Conservation (phyloP, 2,329 filamentous ascomycete genomes). For the Fusarium kyushuense region DNA sequence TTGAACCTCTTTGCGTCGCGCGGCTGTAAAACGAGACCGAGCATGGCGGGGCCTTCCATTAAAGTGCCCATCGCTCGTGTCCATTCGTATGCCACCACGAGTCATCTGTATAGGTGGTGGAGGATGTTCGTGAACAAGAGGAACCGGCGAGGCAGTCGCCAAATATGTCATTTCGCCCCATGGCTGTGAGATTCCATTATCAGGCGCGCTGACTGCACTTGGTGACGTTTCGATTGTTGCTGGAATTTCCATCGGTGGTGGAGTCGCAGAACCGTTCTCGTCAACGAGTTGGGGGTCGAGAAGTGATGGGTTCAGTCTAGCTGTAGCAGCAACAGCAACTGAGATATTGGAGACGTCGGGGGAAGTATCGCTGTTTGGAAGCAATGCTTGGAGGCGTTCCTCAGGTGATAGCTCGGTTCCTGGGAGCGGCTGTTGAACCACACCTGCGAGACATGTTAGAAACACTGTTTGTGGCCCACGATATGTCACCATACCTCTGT, state of each 20-base stretch:
- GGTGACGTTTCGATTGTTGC: slow-evolving; percentile 42
- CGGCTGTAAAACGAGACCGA: slow-evolving; percentile 68
- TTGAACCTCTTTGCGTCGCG: slow-evolving; percentile 73
- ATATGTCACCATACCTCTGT: slow-evolving; percentile 42
- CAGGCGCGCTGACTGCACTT: slow-evolving; percentile 40
- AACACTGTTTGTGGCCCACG: not conserved
- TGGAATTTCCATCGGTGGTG: slow-evolving; percentile 46
- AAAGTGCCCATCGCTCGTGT: slow-evolving; percentile 57
- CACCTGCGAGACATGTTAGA: slow-evolving; percentile 33
- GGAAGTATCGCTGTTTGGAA: slow-evolving; percentile 53
- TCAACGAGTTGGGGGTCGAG: slow-evolving; percentile 64
- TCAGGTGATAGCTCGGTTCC: slow-evolving; percentile 58
- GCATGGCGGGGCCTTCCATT: slow-evolving; percentile 66
- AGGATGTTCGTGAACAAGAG: slow-evolving; percentile 50
- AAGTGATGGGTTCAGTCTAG: slow-evolving; percentile 66
- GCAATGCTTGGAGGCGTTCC: slow-evolving; percentile 63
- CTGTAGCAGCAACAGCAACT: slow-evolving; percentile 68
- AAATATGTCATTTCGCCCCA: slow-evolving; percentile 68
- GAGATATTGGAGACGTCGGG: slow-evolving; percentile 64
- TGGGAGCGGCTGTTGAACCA: slow-evolving; percentile 45
- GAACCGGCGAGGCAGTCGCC: slow-evolving; percentile 52
- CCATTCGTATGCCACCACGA: slow-evolving; percentile 66
- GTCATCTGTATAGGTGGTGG: slow-evolving; percentile 51
- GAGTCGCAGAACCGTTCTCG: slow-evolving; percentile 48
- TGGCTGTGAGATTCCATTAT: slow-evolving; percentile 54